Conservation (phyloP, 2,329 filamentous ascomycete genomes). For the Exophiala alcalophila region DNA sequence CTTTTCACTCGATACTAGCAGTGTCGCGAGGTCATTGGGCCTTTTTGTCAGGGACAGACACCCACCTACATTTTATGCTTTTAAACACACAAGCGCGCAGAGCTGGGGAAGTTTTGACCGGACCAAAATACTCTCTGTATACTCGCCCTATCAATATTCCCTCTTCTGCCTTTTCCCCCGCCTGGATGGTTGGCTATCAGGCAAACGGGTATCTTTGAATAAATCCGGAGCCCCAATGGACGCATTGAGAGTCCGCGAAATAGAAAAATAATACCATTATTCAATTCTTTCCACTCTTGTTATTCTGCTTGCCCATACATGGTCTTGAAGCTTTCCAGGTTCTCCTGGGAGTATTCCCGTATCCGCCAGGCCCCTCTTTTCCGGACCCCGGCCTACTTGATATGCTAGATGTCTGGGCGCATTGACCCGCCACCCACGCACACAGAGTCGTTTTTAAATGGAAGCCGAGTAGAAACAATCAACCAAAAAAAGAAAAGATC, state of each 20-base stretch:
- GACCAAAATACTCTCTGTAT: too few species aligned
- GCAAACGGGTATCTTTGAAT: background rate
- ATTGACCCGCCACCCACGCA: background rate
- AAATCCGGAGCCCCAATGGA: background rate
- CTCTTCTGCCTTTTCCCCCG: slow-evolving; percentile 2
- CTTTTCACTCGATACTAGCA: too few species aligned
- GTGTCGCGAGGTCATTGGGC: too few species aligned
- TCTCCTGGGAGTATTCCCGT: too few species aligned
- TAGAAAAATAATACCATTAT: slow-evolving; percentile 1
- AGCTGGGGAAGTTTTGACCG: too few species aligned
- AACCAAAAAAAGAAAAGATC: slow-evolving; percentile 4
- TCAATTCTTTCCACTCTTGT: background rate
- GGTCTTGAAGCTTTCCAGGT: background rate
- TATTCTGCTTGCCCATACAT: too few species aligned
- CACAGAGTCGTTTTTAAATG: background rate
- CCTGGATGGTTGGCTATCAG: slow-evolving; percentile 4
- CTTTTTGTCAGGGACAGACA: too few species aligned
- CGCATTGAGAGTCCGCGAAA: background rate
- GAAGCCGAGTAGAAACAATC: background rate
- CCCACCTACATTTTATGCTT: too few species aligned
- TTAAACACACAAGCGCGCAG: too few species aligned
- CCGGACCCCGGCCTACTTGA: too few species aligned
- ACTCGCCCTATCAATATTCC: too few species aligned
- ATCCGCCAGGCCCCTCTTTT: too few species aligned
- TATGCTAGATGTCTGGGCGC: background rate